phyloP scores from a whole-genome alignment of 2,329 filamentous ascomycete species.

The Exserohilum rostratum region DNA sequence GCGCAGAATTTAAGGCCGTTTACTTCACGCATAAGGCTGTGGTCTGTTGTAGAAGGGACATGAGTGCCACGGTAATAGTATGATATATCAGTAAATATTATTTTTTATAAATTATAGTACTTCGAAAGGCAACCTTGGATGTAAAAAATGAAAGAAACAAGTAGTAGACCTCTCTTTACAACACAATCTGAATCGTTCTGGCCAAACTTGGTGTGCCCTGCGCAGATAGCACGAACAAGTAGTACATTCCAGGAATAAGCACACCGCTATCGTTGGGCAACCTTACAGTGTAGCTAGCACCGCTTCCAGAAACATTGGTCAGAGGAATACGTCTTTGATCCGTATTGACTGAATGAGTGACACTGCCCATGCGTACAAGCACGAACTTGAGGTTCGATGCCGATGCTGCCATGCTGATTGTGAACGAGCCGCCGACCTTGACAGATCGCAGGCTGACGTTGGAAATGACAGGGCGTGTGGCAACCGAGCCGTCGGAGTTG shows the following conservation, averaged over 20 bases:
- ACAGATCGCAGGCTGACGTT: slow-evolving; percentile 27
- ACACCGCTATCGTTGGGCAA: slow-evolving; percentile 31
- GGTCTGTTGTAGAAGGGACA: too few relatives aligned
- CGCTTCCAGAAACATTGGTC: slow-evolving; percentile 11
- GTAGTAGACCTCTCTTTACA: too few relatives aligned
- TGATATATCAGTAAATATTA: too few relatives aligned
- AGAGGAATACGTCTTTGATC: slow-evolving; percentile 35
- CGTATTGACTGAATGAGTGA: slow-evolving; percentile 38
- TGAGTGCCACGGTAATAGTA: too few relatives aligned
- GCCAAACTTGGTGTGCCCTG: slow-evolving; percentile 56
- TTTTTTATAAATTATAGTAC: too few relatives aligned
- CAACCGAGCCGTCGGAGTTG: slow-evolving; percentile 28
- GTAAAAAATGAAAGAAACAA: too few relatives aligned
- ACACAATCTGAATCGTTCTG: slow-evolving; percentile 46
- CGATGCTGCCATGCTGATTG: slow-evolving; percentile 14
- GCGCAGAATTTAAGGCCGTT: too few relatives aligned
- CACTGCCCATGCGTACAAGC: slow-evolving; percentile 33
- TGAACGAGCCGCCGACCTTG: slow-evolving; percentile 26
- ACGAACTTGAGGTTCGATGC: slow-evolving; percentile 18
- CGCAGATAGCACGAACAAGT: slow-evolving; percentile 45
- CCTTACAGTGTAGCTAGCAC: slow-evolving; percentile 18
- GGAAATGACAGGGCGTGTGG: slow-evolving; percentile 27
- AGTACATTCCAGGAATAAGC: slow-evolving; percentile 32
- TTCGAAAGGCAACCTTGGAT: too few relatives aligned
- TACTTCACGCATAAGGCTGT: too few relatives aligned